Conservation (phyloP, 371 early-diverging fungal genomes). For the Actinomucor elegans region DNA sequence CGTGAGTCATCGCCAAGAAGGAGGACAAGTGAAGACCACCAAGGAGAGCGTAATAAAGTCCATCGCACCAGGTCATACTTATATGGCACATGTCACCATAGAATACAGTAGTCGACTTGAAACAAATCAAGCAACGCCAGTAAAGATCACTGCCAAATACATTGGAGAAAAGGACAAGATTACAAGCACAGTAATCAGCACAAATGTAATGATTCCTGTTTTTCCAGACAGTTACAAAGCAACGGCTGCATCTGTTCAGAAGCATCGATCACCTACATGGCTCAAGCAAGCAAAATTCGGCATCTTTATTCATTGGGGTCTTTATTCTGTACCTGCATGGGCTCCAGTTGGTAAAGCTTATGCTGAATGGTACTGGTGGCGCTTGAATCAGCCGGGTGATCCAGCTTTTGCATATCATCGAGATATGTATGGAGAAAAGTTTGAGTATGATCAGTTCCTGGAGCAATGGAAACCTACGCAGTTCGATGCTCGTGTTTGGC, state of each 20-base stretch:
- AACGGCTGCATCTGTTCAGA: conserved; percentile 10
- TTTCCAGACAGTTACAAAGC: background rate
- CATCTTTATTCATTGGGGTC: conserved; percentile 41
- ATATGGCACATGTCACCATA: background rate
- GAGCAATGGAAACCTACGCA: conserved; percentile 18
- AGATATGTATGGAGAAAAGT: conserved; percentile 21
- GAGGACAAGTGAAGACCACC: conserved; percentile 1
- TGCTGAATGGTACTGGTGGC: conserved; percentile 43
- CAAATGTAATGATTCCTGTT: too few species aligned
- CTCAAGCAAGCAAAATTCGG: conserved; percentile 36
- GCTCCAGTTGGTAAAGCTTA: conserved; percentile 30
- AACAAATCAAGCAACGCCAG: too few species aligned
- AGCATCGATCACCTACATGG: conserved; percentile 34
- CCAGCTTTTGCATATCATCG: conserved; percentile 26
- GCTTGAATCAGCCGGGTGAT: conserved; percentile 19
- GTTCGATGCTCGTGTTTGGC: conserved; percentile 27
- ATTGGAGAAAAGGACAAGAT: too few species aligned
- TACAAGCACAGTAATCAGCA: too few species aligned
- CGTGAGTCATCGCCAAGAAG: background rate
- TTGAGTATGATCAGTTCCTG: conserved; percentile 37
- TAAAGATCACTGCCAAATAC: too few species aligned
- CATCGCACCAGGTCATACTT: conserved; percentile 18
- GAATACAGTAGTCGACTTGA: too few species aligned
- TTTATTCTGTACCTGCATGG: conserved; percentile 40
- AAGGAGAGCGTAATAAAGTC: conserved; percentile 2